Evolutionary conservation across 2,329 filamentous ascomycete species (phyloP).

Genomic region (Emergomyces pasteurianus): DNA sequence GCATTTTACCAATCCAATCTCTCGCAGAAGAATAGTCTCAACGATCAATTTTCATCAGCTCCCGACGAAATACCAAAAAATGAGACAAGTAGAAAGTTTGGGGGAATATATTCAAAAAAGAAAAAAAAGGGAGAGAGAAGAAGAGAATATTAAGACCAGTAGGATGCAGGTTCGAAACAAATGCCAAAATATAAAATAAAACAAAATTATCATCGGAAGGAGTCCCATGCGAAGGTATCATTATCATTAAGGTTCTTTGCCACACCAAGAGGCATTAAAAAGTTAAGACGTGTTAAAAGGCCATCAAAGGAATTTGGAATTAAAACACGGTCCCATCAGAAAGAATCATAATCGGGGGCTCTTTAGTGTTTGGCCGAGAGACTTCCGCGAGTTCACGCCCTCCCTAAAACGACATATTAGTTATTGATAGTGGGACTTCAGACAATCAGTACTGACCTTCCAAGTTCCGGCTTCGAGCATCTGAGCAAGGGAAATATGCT

Average conservation of each 20-base stretch:
- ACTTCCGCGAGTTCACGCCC: constrained; percentile 94
- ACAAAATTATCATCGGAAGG: neutral
- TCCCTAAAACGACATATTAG: constrained; percentile 46
- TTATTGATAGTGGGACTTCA: constrained; percentile 3
- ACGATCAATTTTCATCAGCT: neutral
- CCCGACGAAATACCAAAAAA: constrained; percentile 7
- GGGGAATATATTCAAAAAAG: neutral
- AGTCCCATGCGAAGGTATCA: neutral
- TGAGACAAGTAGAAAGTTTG: constrained; percentile 11
- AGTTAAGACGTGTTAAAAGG: neutral
- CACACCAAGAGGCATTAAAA: neutral
- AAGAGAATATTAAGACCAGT: neutral
- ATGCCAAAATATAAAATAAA: neutral
- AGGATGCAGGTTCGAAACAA: neutral
- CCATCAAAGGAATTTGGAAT: constrained; percentile 2
- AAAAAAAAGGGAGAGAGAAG: neutral
- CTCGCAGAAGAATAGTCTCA: neutral
- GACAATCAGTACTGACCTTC: constrained; percentile 59
- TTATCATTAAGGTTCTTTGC: constrained; percentile 1
- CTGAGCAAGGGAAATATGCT: constrained; percentile 67
- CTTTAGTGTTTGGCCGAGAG: constrained; percentile 87
- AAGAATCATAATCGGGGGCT: constrained; percentile 89
- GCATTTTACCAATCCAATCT: neutral
- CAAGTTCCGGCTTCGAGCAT: constrained; percentile 92
- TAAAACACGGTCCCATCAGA: constrained; percentile 96